These are phyloP conservation scores for Myxozyma nipponensis DNA, from an alignment of 805 yeast species.

Conservation along the genomic window DNA sequence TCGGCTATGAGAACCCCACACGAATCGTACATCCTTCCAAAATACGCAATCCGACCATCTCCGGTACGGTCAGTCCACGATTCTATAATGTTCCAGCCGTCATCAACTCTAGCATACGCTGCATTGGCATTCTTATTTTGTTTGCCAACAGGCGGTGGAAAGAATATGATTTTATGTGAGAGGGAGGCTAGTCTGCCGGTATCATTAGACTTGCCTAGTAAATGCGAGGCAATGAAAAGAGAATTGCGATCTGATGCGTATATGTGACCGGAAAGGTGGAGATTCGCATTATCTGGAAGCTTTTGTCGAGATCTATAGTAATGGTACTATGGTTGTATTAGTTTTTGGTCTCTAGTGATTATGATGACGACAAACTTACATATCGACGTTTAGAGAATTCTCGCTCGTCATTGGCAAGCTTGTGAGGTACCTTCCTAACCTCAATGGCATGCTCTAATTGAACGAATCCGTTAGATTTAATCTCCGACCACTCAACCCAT, in stretches of 20 bases:
- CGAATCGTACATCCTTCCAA: slow-evolving; percentile 10
- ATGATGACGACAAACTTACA: neutral
- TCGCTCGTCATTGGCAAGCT: neutral
- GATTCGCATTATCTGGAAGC: slow-evolving; percentile 11
- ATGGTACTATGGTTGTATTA: slow-evolving; percentile 10
- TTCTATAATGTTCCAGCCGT: slow-evolving; percentile 8
- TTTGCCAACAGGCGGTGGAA: slow-evolving; percentile 9
- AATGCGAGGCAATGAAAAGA: slow-evolving; percentile 7
- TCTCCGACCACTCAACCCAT: slow-evolving; percentile 10
- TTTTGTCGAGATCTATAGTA: slow-evolving; percentile 1
- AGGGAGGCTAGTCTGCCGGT: slow-evolving; percentile 6
- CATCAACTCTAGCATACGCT: neutral
- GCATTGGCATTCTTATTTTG: too few species aligned
- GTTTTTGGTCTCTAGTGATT: too few species aligned
- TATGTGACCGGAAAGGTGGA: slow-evolving; percentile 15
- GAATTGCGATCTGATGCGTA: slow-evolving; percentile 16
- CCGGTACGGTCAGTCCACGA: slow-evolving; percentile 11
- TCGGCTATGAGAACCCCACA: slow-evolving; percentile 17
- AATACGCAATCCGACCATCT: slow-evolving; percentile 11
- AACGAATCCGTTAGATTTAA: slow-evolving; percentile 1
- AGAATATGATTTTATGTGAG: slow-evolving; percentile 13
- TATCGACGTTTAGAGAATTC: slow-evolving; percentile 5
- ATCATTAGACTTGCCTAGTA: slow-evolving; percentile 1
- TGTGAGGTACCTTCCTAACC: slow-evolving; percentile 8
- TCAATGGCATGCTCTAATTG: slow-evolving; percentile 15